These are phyloP conservation scores for Malassezia obtusa DNA, from an alignment of 1,284 basidiomycete genomes.

Conservation along the genomic window DNA sequence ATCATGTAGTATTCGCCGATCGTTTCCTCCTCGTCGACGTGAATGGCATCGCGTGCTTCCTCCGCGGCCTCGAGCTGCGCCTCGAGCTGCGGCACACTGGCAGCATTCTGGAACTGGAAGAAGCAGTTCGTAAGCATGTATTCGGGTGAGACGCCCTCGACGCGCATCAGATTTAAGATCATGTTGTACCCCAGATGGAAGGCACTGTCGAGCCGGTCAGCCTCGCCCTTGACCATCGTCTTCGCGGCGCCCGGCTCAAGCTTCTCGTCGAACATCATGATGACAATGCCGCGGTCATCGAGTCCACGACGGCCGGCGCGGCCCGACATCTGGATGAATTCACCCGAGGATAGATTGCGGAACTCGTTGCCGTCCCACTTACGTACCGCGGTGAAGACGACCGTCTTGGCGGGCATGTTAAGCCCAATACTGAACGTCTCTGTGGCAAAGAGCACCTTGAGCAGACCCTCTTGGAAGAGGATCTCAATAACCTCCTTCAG, in stretches of 20 bases:
- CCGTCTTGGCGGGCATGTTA: conserved; percentile 99
- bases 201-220: conserved; percentile 90
- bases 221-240: conserved; percentile 96
- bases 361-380: conserved; percentile 96
- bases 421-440: conserved; percentile 99
- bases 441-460: conserved; percentile 96
- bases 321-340: conserved; percentile 72
- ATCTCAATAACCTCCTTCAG: conserved; percentile 99
- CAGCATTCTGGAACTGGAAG: conserved; percentile 92
- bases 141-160: conserved; percentile 96
- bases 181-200: conserved; percentile 99
- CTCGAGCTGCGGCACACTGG: conserved; percentile 76
- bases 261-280: conserved; percentile 99
- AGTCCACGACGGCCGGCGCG: conserved; percentile 92
- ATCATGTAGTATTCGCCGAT: conserved; percentile 85
- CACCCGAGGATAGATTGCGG: conserved; percentile 59
- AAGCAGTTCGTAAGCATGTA: conserved; percentile 97
- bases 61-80: conserved; percentile 72
- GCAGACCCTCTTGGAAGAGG: conserved; percentile 96
- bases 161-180: conserved; percentile 96
- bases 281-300: conserved; percentile 97
- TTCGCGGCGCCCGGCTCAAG: conserved; percentile 85
- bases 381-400: conserved; percentile 88
- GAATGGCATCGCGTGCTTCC: conserved; percentile 58
- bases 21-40: conserved; percentile 70